Percentiles rank a stretch among this genome's conserved stretches.
These are phyloP conservation scores for Falciphora oryzae DNA, from an alignment of 2,329 filamentous ascomycete species.

Conservation along the genomic window DNA sequence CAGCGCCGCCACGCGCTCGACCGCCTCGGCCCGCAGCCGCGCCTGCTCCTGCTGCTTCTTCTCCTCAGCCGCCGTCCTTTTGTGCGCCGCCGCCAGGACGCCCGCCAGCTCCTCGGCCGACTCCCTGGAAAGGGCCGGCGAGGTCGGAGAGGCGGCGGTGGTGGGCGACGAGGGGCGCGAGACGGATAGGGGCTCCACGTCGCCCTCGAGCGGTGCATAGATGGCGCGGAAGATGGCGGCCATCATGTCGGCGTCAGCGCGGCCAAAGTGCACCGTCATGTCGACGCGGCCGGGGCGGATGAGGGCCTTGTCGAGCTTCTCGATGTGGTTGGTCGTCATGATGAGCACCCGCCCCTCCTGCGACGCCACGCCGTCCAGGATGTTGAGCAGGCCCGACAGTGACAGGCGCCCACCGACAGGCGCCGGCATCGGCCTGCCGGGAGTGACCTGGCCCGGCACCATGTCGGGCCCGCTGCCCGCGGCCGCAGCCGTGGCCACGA, in stretches of 20 bases:
- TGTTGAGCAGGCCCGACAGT: conserved; percentile 72
- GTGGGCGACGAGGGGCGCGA: conserved; percentile 10
- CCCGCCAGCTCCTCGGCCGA: neutral
- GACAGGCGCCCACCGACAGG: conserved; percentile 44
- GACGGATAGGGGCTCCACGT: conserved; percentile 24
- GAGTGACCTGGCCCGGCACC: conserved; percentile 28
- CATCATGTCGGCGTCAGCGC: conserved; percentile 47
- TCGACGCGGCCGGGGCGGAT: conserved; percentile 59
- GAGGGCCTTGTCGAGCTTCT: conserved; percentile 56
- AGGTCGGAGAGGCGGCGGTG: neutral
- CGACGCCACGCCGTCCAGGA: conserved; percentile 67
- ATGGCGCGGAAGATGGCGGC: conserved; percentile 53
- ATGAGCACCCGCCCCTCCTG: conserved; percentile 58
- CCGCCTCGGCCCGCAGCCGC: conserved; percentile 28
- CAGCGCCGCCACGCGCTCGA: conserved; percentile 37
- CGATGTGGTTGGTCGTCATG: conserved; percentile 61
- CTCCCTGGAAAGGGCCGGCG: neutral
- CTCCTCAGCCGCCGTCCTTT: conserved; percentile 23
- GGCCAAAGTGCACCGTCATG: conserved; percentile 51
- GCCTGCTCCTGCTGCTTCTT: conserved; percentile 23
- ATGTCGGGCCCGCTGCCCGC: conserved; percentile 19
- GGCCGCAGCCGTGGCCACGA: conserved; percentile 10
- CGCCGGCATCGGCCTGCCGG: conserved; percentile 19
- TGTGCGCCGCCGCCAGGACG: conserved; percentile 2
- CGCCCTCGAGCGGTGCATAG: conserved; percentile 46